Percentiles rank a stretch among this genome's conserved stretches.
Conservation (phyloP, 352 stramenopile genomes). For the Phytophthora hibernalis region DNA sequence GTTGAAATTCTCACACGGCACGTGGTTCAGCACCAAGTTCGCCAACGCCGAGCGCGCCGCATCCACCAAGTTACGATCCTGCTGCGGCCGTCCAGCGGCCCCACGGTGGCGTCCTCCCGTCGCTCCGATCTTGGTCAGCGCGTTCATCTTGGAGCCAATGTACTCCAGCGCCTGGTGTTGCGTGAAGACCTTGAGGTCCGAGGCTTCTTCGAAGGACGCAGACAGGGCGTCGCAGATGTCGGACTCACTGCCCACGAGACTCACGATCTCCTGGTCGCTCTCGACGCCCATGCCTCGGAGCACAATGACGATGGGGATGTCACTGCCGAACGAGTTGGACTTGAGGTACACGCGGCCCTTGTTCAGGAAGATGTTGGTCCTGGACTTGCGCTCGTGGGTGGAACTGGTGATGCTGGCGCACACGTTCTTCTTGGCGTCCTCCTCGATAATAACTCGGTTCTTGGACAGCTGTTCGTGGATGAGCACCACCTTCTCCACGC, state of each 20-base stretch:
- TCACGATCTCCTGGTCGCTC: conserved; percentile 98
- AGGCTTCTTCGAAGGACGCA: conserved; percentile 96
- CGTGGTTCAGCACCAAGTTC: conserved; percentile 99
- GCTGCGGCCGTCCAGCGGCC: conserved; percentile 37
- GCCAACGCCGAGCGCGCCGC: conserved; percentile 97
- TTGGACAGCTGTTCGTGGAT: conserved; percentile 99
- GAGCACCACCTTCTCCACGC: conserved; percentile 98
- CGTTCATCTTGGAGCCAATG: conserved; percentile 97
- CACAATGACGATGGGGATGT: conserved; percentile 97
- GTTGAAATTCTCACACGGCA: conserved; percentile 98
- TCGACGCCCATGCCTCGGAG: conserved; percentile 98
- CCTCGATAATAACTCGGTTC: conserved; percentile 99
- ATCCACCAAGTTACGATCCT: conserved; percentile 87
- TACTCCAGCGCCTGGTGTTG: conserved; percentile 96
- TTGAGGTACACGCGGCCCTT: conserved; percentile 98
- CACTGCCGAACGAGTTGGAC: conserved; percentile 98
- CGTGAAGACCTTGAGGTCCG: conserved; percentile 95
- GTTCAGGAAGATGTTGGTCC: conserved; percentile 98
- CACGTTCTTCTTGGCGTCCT: conserved; percentile 93
- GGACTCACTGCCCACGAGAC: conserved; percentile 94
- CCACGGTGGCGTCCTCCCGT: conserved; percentile 48
- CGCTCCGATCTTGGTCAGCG: conserved; percentile 64
- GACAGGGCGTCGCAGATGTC: conserved; percentile 96
- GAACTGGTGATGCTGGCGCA: conserved; percentile 97
- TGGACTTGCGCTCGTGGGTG: conserved; percentile 98